Evolutionary conservation across 257 asterid species (phyloP).

Genomic region (Linderniella brevidens): DNA sequence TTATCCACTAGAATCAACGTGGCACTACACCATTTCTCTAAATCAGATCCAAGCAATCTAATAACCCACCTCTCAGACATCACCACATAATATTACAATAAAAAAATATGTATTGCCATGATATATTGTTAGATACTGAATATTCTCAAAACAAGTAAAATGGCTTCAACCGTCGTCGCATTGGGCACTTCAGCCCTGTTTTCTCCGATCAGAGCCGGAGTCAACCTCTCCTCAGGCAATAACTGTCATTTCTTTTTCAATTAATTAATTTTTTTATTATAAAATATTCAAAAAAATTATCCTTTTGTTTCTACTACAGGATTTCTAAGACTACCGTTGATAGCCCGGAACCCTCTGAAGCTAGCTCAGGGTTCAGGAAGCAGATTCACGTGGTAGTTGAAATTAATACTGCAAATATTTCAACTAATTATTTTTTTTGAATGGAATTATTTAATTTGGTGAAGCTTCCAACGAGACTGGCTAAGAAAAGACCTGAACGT

Average conservation of each 20-base stretch:
- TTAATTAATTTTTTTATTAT: constrained; percentile 39
- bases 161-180: constrained; percentile 46
- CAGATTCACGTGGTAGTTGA: constrained; percentile 50
- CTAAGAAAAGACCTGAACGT: constrained; percentile 72
- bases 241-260: constrained; percentile 24
- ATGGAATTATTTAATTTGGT: background rate
- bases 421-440: background rate
- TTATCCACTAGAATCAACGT: constrained; percentile 11
- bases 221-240: constrained; percentile 10
- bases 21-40: constrained; percentile 37
- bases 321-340: constrained; percentile 34
- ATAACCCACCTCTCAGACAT: background rate
- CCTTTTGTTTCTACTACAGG: constrained; percentile 15
- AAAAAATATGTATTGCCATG: too few relatives aligned
- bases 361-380: constrained; percentile 58
- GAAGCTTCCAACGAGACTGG: constrained; percentile 75
- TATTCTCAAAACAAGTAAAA: background rate
- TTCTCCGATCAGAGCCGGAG: constrained; percentile 10
- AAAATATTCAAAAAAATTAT: too few relatives aligned
- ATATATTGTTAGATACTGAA: too few relatives aligned
- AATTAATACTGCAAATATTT: background rate
- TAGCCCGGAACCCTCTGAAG: constrained; percentile 57
- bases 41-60: constrained; percentile 34
- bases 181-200: constrained; percentile 42
- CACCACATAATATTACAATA: background rate